phyloP scores from a whole-genome alignment of 2,329 filamentous ascomycete species.

The Trichoderma koningiopsis region DNA sequence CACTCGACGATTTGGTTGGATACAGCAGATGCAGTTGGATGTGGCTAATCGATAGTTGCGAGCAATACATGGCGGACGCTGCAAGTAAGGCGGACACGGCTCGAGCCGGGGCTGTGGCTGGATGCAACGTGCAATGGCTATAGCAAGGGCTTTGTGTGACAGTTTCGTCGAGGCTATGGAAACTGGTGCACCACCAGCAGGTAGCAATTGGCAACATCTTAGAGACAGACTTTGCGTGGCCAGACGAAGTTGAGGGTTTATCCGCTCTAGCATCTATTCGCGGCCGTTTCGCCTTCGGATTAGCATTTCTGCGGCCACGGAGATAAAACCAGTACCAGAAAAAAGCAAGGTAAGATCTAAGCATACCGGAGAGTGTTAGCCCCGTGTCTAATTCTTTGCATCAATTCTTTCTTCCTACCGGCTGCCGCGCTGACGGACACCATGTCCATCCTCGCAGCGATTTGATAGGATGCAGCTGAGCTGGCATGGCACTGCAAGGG shows the following conservation, averaged over 20 bases:
- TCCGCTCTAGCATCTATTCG: background rate
- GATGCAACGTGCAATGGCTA: background rate
- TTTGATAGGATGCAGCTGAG: constrained; percentile 12
- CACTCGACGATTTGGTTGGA: background rate
- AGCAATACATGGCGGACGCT: background rate
- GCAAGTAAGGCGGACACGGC: background rate
- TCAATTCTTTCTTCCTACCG: background rate
- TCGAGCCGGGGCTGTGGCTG: background rate
- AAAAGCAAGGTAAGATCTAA: constrained; percentile 18
- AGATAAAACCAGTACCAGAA: background rate
- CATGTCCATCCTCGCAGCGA: background rate
- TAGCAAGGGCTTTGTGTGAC: background rate
- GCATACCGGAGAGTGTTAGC: constrained; percentile 15
- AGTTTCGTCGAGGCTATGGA: background rate
- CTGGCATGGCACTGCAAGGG: background rate
- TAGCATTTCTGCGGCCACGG: constrained; percentile 4
- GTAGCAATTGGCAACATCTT: constrained; percentile 1
- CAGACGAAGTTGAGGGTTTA: background rate
- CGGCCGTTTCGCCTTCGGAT: background rate
- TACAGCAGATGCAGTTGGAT: constrained; percentile 1
- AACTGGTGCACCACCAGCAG: background rate
- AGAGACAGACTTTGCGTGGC: background rate
- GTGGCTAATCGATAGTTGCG: constrained; percentile 21
- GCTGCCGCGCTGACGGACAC: background rate
- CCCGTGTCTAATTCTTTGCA: background rate